Percentiles rank a stretch among this genome's conserved stretches.
Evolutionary conservation across 2,329 filamentous ascomycete species (phyloP).

Genomic region (Teratosphaeriaceae sp.): DNA sequence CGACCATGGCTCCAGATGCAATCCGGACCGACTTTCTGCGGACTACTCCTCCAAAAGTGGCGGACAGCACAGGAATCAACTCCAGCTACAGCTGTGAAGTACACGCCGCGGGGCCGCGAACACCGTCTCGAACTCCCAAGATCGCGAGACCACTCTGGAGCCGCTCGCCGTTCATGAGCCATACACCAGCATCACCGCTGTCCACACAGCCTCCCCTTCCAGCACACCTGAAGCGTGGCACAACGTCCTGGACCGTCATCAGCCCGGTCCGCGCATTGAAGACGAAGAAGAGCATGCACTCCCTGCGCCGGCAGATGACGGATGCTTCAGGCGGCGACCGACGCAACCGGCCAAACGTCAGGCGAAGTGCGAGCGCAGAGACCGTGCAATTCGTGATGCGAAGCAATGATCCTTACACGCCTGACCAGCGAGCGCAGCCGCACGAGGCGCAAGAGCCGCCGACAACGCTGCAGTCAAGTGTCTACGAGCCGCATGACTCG

Average conservation of each 20-base stretch:
- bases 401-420: constrained; percentile 11
- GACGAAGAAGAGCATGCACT: constrained; percentile 26
- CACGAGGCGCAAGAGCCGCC: not conserved
- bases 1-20: constrained; percentile 17
- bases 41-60: constrained; percentile 19
- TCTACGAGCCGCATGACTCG: constrained; percentile 5
- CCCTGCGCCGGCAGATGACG: constrained; percentile 24
- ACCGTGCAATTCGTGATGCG: constrained; percentile 30
- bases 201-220: constrained; percentile 23
- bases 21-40: constrained; percentile 30
- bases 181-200: constrained; percentile 19
- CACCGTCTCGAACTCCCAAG: constrained; percentile 15
- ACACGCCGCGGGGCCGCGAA: constrained; percentile 14
- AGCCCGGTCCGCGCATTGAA: constrained; percentile 25
- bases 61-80: constrained; percentile 4
- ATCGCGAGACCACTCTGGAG: constrained; percentile 16
- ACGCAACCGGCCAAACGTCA: constrained; percentile 9
- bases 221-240: constrained; percentile 27
- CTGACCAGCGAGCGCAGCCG: constrained; percentile 10
- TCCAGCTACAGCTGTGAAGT: constrained; percentile 17
- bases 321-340: constrained; percentile 12
- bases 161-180: constrained; percentile 23
- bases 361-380: constrained; percentile 33
- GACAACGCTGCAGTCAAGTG: constrained; percentile 4
- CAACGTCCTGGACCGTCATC: constrained; percentile 25